Percentiles rank a stretch among this genome's conserved stretches.
phyloP scores from a whole-genome alignment of 2,329 filamentous ascomycete genomes.

The Neonectria neomacrospora region DNA sequence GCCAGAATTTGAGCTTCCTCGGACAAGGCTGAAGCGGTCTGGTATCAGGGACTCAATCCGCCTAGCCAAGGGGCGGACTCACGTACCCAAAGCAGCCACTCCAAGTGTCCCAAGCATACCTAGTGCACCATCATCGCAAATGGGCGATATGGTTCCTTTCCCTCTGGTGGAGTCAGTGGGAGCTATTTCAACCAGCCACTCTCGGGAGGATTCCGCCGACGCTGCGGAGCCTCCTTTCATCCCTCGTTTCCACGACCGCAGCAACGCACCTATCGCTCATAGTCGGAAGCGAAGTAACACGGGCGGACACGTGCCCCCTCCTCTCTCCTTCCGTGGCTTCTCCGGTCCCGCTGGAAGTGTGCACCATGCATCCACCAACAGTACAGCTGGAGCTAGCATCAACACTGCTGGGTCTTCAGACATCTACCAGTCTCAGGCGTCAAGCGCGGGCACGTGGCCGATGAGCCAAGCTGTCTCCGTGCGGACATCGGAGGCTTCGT shows the following conservation, averaged over 20 bases:
- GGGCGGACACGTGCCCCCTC: slow-evolving; percentile 76
- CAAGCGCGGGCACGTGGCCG: slow-evolving; percentile 58
- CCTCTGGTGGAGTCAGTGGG: slow-evolving; percentile 55
- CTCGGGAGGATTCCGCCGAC: slow-evolving; percentile 64
- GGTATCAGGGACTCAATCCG: slow-evolving; percentile 89
- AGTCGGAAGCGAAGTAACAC: slow-evolving; percentile 91
- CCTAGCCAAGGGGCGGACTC: slow-evolving; percentile 78
- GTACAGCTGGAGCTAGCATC: slow-evolving; percentile 67
- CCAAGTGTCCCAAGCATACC: slow-evolving; percentile 60
- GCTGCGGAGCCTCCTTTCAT: slow-evolving; percentile 78
- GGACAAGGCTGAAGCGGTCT: slow-evolving; percentile 58
- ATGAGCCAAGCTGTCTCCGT: slow-evolving; percentile 59
- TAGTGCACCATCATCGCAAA: slow-evolving; percentile 51
- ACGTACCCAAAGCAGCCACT: slow-evolving; percentile 56
- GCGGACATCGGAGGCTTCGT: slow-evolving; percentile 67
- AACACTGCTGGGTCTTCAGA: slow-evolving; percentile 71
- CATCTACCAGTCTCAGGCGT: slow-evolving; percentile 65
- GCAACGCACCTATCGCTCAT: slow-evolving; percentile 62
- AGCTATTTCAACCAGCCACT: slow-evolving; percentile 49
- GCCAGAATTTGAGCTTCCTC: slow-evolving; percentile 63
- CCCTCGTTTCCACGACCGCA: slow-evolving; percentile 73
- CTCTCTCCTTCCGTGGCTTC: slow-evolving; percentile 82
- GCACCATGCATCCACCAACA: slow-evolving; percentile 63
- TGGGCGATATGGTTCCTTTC: slow-evolving; percentile 51
- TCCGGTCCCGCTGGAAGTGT: slow-evolving; percentile 63